Percentiles rank a stretch among this genome's conserved stretches.
Conservation (phyloP, 1,284 basidiomycete genomes). For the Coniophora puteana region DNA sequence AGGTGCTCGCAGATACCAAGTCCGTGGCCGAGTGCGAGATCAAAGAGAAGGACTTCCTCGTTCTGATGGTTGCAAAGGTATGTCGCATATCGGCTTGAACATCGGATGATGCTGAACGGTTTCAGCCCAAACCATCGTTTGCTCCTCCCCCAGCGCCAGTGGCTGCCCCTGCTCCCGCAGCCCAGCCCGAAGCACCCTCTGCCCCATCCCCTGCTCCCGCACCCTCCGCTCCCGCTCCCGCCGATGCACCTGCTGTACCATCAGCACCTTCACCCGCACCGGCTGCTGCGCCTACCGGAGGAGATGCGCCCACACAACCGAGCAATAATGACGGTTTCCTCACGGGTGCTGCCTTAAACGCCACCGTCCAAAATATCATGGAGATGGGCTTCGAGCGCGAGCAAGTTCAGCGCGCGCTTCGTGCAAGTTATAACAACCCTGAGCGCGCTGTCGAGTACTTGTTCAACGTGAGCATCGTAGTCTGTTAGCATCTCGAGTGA, state of each 20-base stretch:
- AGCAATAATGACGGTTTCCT: slow-evolving; percentile 61
- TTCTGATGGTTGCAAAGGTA: slow-evolving; percentile 98
- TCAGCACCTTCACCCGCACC: slow-evolving; percentile 31
- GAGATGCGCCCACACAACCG: slow-evolving; percentile 24
- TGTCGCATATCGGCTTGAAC: slow-evolving; percentile 14
- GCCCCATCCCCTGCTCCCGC: slow-evolving; percentile 25
- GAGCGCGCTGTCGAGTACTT: slow-evolving; percentile 98
- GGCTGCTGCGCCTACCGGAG: slow-evolving; percentile 27
- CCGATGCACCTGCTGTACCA: slow-evolving; percentile 36
- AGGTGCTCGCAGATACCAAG: slow-evolving; percentile 89
- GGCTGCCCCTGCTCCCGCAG: slow-evolving; percentile 25
- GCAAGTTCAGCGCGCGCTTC: slow-evolving; percentile 82
- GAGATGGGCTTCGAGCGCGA: slow-evolving; percentile 96
- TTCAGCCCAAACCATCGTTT: slow-evolving; percentile 55
- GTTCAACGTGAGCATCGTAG: slow-evolving; percentile 67
- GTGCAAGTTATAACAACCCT: slow-evolving; percentile 97
- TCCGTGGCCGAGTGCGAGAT: slow-evolving; percentile 87
- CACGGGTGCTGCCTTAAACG: slow-evolving; percentile 72
- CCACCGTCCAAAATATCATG: slow-evolving; percentile 77
- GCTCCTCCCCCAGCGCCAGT: slow-evolving; percentile 23
- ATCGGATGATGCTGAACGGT: slow-evolving; percentile 4
- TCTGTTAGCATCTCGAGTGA: slow-evolving; percentile 3
- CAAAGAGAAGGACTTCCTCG: slow-evolving; percentile 99
- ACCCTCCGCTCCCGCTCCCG: slow-evolving; percentile 31
- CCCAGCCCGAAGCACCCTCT: slow-evolving; percentile 29